Conservation (phyloP, 345 rosid species). For the Salix udensis region DNA sequence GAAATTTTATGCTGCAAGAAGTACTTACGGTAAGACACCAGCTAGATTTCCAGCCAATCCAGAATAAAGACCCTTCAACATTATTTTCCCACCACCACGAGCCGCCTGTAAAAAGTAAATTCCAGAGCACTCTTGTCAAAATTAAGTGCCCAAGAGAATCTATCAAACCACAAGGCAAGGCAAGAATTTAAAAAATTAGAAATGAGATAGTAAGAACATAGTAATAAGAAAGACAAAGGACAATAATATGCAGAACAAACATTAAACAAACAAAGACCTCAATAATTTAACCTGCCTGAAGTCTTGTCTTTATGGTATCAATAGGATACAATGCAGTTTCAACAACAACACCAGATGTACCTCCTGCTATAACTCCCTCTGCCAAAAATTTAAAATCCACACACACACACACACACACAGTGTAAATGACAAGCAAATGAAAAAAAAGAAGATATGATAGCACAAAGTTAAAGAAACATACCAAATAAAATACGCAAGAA, state of each 20-base stretch:
- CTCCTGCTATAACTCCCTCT: constrained; percentile 96
- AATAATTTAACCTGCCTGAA: constrained; percentile 66
- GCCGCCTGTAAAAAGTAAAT: constrained; percentile 44
- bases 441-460: neutral
- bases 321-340: constrained; percentile 90
- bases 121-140: neutral
- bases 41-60: constrained; percentile 90
- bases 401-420: neutral
- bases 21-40: constrained; percentile 91
- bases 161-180: neutral
- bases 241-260: neutral
- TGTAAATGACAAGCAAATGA: neutral
- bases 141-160: neutral
- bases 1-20: constrained; percentile 1
- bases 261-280: neutral
- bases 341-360: constrained; percentile 92
- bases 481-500: constrained; percentile 68
- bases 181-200: neutral
- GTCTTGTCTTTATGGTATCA: constrained; percentile 89
- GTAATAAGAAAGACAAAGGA: neutral
- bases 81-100: constrained; percentile 82
- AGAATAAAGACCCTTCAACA: constrained; percentile 83
- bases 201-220: neutral
- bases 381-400: constrained; percentile 21
- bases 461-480: constrained; percentile 11